These are phyloP conservation scores for Naganishia sp. DNA, from an alignment of 1,284 basidiomycete genomes.

Conservation along the genomic window DNA sequence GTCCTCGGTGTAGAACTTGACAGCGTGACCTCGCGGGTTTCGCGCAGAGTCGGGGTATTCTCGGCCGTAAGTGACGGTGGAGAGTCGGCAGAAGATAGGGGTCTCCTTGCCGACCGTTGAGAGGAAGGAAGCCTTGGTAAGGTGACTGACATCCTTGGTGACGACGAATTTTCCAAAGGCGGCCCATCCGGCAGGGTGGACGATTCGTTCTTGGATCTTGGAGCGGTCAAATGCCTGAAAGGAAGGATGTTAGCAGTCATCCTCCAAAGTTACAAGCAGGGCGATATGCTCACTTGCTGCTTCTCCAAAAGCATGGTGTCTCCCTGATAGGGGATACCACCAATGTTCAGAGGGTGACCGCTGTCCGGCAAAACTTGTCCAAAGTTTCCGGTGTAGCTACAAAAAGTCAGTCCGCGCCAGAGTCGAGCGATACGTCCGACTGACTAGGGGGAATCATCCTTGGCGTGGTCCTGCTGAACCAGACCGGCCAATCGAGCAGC, in stretches of 20 bases:
- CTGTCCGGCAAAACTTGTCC: slow-evolving; percentile 46
- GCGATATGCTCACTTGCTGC: slow-evolving; percentile 33
- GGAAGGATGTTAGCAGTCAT: background rate
- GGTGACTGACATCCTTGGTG: slow-evolving; percentile 43
- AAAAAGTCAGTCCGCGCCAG: background rate
- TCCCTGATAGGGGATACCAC: slow-evolving; percentile 46
- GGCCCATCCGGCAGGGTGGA: slow-evolving; percentile 48
- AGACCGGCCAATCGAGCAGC: slow-evolving; percentile 47
- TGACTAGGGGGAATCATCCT: slow-evolving; percentile 43
- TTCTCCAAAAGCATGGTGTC: slow-evolving; percentile 49
- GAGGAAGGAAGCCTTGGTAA: slow-evolving; percentile 45
- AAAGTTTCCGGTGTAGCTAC: slow-evolving; percentile 47
- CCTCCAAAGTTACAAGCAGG: background rate
- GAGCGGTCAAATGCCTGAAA: slow-evolving; percentile 47
- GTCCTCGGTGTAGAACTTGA: slow-evolving; percentile 48
- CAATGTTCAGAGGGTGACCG: slow-evolving; percentile 46
- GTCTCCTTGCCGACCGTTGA: slow-evolving; percentile 42
- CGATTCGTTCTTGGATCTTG: slow-evolving; percentile 46
- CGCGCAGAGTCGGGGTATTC: slow-evolving; percentile 44
- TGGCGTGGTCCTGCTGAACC: slow-evolving; percentile 39
- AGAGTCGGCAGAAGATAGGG: slow-evolving; percentile 41
- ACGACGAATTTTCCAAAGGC: slow-evolving; percentile 48
- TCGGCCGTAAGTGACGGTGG: slow-evolving; percentile 47
- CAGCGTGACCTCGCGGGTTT: slow-evolving; percentile 43
- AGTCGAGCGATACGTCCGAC: background rate